Conservation (phyloP, 2,329 filamentous ascomycete genomes). For the Raffaelea albimanens region DNA sequence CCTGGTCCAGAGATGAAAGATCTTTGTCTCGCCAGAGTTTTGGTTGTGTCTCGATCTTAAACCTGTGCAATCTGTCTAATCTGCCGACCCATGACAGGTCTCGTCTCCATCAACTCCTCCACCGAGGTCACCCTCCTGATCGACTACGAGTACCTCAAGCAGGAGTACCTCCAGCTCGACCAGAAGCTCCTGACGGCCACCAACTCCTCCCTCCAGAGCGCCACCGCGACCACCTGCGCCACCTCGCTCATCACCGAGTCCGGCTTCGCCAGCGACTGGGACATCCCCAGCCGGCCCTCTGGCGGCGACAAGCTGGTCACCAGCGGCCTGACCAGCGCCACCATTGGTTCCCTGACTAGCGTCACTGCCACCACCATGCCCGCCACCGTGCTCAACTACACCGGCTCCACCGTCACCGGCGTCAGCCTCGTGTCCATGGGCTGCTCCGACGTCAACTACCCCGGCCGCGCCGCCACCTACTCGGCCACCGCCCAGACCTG, state of each 20-base stretch:
- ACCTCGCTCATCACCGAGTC: neutral
- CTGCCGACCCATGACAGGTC: neutral
- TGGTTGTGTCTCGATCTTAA: neutral
- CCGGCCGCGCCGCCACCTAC: slow-evolving; percentile 3
- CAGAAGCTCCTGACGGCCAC: neutral
- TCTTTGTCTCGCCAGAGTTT: neutral
- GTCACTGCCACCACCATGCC: slow-evolving; percentile 5
- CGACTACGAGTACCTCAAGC: slow-evolving; percentile 2
- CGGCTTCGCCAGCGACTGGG: neutral
- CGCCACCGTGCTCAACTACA: slow-evolving; percentile 5
- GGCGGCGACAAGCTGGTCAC: slow-evolving; percentile 3
- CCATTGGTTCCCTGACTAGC: slow-evolving; percentile 3
- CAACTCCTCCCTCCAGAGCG: neutral
- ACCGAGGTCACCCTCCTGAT: slow-evolving; percentile 4
- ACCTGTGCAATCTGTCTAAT: neutral
- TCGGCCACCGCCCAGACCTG: slow-evolving; percentile 2
- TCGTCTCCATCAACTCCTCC: slow-evolving; percentile 5
- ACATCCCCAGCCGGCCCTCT: slow-evolving; percentile 1
- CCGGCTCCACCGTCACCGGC: slow-evolving; percentile 4
- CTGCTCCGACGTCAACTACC: slow-evolving; percentile 8
- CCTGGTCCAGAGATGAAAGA: neutral
- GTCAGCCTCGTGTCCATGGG: slow-evolving; percentile 3
- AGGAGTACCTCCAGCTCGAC: slow-evolving; percentile 1
- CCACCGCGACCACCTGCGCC: slow-evolving; percentile 1
- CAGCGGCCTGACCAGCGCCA: slow-evolving; percentile 1